Evolutionary conservation across 1,284 basidiomycete species (phyloP).

Genomic region (Farysia itapuensis): DNA sequence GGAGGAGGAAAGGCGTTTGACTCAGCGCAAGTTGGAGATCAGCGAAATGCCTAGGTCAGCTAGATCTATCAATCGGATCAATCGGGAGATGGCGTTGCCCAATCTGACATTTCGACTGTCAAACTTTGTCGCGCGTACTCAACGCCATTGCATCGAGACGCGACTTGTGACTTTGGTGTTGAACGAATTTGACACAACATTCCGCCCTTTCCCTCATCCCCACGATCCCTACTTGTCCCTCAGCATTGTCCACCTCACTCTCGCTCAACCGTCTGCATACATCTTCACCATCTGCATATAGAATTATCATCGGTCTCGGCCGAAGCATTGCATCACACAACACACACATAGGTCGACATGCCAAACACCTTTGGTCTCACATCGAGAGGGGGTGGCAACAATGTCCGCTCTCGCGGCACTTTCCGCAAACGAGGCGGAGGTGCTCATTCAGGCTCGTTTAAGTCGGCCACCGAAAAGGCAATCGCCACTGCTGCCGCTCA

Average conservation of each 20-base stretch:
- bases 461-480: conserved; percentile 33
- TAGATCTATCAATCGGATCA: too few species aligned
- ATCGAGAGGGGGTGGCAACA: conserved; percentile 17
- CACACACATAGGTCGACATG: conserved; percentile 10
- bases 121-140: too few species aligned
- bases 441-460: conserved; percentile 26
- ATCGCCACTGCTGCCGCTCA: conserved; percentile 34
- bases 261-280: too few species aligned
- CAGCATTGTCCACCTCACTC: neutral
- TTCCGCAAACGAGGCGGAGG: conserved; percentile 36
- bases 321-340: too few species aligned
- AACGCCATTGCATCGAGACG: neutral
- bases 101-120: too few species aligned
- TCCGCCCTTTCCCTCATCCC: neutral
- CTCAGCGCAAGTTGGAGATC: too few species aligned
- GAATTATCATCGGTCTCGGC: too few species aligned
- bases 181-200: neutral
- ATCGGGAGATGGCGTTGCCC: too few species aligned
- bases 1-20: too few species aligned
- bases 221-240: neutral
- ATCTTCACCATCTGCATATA: too few species aligned
- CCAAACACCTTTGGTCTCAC: conserved; percentile 36
- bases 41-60: too few species aligned
- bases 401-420: conserved; percentile 24
- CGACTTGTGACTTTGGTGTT: neutral